Evolutionary conservation across 2,329 filamentous ascomycete species (phyloP).

Genomic region (Fusarium pseudocircinatum): DNA sequence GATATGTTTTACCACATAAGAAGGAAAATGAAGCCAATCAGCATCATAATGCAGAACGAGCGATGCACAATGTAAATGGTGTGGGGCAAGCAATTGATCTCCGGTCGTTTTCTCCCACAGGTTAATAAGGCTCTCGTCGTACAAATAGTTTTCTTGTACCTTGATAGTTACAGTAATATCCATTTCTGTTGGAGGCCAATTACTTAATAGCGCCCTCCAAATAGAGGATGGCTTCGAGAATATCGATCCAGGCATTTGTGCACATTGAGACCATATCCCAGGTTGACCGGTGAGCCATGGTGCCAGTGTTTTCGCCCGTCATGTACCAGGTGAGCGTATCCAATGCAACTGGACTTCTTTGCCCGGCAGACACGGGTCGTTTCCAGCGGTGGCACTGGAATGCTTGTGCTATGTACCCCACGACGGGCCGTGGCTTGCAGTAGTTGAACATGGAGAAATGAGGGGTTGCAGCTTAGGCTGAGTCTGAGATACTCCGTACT

Average conservation of each 20-base stretch:
- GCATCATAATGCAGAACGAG: not conserved
- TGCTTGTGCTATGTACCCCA: conserved; percentile 20
- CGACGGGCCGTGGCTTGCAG: conserved; percentile 41
- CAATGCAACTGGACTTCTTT: not conserved
- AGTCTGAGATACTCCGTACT: conserved; percentile 12
- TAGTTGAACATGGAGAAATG: conserved; percentile 42
- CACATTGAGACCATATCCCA: not conserved
- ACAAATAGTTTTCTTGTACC: not conserved
- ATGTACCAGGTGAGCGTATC: not conserved
- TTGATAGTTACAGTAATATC: not conserved
- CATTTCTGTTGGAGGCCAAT: not conserved
- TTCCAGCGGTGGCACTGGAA: conserved; percentile 1
- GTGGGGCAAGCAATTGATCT: not conserved
- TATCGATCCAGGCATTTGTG: not conserved
- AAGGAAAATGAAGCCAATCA: not conserved
- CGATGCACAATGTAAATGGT: not conserved
- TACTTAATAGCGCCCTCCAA: not conserved
- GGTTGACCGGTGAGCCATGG: not conserved
- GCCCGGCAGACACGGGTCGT: not conserved
- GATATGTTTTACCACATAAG: not conserved
- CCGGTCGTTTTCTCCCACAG: not conserved
- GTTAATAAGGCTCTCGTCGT: not conserved
- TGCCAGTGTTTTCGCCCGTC: not conserved
- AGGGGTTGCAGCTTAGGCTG: conserved; percentile 34
- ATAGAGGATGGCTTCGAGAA: not conserved